phyloP scores from a whole-genome alignment of 2,329 filamentous ascomycete species.

The Botrytis tulipae region DNA sequence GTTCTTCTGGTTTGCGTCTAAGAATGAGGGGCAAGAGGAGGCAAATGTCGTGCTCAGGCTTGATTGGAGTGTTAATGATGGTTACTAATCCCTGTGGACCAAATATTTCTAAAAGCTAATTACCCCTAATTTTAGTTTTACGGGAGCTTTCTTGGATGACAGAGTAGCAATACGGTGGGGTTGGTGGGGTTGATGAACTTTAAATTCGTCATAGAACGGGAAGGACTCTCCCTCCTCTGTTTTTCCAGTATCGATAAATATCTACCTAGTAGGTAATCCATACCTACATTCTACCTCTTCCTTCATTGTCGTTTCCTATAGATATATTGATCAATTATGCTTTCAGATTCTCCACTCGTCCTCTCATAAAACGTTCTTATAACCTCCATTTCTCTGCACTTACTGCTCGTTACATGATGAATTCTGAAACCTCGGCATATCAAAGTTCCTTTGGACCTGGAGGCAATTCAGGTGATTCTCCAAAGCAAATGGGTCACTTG shows the following conservation, averaged over 20 bases:
- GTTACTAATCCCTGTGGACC: too few relatives aligned
- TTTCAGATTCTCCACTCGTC: neutral
- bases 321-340: neutral
- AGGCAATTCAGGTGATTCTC: constrained; percentile 66
- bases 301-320: neutral
- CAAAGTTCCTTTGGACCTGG: constrained; percentile 30
- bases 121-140: neutral
- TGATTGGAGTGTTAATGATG: neutral
- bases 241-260: neutral
- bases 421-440: constrained; percentile 44
- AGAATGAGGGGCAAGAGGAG: neutral
- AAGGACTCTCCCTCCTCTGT: neutral
- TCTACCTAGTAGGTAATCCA: neutral
- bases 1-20: neutral
- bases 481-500: constrained; percentile 58
- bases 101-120: too few relatives aligned
- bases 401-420: constrained; percentile 39
- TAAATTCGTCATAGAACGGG: neutral
- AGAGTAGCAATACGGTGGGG: neutral
- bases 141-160: neutral
- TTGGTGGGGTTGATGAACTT: neutral
- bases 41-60: neutral
- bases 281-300: neutral
- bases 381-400: neutral
- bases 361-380: neutral